Evolutionary conservation across 2,329 filamentous ascomycete genomes (phyloP), one percentile per base, ranked within the genome.

Genomic region (Mariannaea sp.): DNA sequence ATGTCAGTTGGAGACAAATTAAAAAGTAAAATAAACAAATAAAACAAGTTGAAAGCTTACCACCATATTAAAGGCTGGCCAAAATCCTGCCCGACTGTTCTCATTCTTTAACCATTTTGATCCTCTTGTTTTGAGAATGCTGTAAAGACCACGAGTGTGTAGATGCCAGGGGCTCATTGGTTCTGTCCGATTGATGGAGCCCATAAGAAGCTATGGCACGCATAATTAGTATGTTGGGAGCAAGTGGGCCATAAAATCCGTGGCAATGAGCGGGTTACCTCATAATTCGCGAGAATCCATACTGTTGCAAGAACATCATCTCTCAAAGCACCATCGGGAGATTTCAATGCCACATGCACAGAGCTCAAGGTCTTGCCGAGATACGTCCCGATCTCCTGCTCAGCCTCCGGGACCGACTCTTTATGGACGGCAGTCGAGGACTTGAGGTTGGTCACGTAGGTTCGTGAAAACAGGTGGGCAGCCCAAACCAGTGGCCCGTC

Each of bases 211-310:
- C 71, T 74, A 16, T 35, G 16, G 13, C 7, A 32, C n/a, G n/a
- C n/a, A 13, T 2, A 2, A 48, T 68, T 10, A 64, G 59, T 24
- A 47, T 10, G 22, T 16, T 35, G n/a, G 19, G 4, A n/a, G n/a
- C 4, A 42, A 16, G 16, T 16, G 13, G 32, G 13, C 3, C 13
- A 26, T 10, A 4, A 24, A 7, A 12, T 9, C 8, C 10, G 13
- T 13, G 5, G 7, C 22, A 20, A n/a, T n/a, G n/a, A n/a, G n/a
- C n/a, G n/a, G n/a, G 56, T 39, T 54, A 72, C 73, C 66, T 75
- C 73, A 40, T 75, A 75, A 53, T 73, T 74, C 33, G 71, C 57
- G 16, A 75, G 59, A 27, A 75, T 66, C 73, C 73, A 75, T 3
- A 75, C 70, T 3, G 73, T 72, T 13, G 70, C 70, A 13, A 75